A percentile compares a stretch with the other conserved stretches of the same genome.
phyloP scores from a whole-genome alignment of 169 alveolate species.

The Perkinsus marinus region DNA sequence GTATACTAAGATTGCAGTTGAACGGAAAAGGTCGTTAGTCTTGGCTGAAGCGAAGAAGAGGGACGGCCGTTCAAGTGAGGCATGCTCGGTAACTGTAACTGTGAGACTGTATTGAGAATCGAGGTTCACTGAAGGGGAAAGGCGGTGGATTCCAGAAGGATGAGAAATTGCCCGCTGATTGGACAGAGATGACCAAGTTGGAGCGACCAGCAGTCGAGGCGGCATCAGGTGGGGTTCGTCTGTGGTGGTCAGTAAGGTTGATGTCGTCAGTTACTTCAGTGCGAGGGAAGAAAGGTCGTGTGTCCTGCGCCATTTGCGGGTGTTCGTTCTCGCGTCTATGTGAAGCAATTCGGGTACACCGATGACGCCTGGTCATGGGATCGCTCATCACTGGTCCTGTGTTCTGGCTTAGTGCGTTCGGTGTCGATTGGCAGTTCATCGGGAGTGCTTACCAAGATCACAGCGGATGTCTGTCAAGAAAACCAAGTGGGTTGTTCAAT shows the following conservation, averaged over 20 bases:
- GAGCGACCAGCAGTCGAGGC: too few relatives aligned
- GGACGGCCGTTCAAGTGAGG: background rate
- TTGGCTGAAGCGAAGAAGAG: background rate
- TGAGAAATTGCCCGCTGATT: too few relatives aligned
- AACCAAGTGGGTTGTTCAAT: background rate
- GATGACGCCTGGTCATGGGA: too few relatives aligned
- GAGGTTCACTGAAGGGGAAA: background rate
- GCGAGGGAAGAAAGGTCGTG: background rate
- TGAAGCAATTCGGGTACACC: background rate
- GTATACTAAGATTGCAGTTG: background rate
- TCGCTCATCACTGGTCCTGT: background rate
- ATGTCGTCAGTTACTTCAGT: background rate
- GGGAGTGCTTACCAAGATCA: background rate
- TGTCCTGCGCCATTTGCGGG: background rate
- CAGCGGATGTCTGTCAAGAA: background rate
- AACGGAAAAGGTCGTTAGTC: background rate
- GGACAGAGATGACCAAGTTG: too few relatives aligned
- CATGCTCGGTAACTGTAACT: background rate
- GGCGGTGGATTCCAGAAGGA: too few relatives aligned
- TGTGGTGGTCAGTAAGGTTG: background rate
- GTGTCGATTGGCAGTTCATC: background rate
- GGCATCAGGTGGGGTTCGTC: too few relatives aligned
- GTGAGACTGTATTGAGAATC: background rate
- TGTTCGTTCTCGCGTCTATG: background rate
- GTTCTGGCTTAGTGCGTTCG: background rate